These are phyloP conservation scores for Ustilago sp. DNA, from an alignment of 1,284 basidiomycete genomes.

Conservation along the genomic window DNA sequence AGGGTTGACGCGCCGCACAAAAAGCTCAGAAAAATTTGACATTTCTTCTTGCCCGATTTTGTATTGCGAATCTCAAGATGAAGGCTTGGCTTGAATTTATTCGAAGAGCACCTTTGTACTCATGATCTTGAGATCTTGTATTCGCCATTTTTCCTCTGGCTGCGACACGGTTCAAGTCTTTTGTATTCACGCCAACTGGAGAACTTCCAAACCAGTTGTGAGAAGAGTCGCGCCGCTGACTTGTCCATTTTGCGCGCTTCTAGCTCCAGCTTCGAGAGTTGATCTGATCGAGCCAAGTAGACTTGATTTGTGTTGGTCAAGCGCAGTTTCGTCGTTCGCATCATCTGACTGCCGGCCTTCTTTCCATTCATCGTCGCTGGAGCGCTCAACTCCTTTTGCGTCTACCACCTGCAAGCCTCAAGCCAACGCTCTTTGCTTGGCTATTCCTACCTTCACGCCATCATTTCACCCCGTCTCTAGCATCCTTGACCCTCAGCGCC, in stretches of 20 bases:
- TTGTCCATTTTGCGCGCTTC: background rate
- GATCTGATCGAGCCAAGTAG: constrained; percentile 16
- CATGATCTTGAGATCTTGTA: background rate
- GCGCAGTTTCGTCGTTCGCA: background rate
- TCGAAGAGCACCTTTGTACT: background rate
- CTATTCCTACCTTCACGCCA: background rate
- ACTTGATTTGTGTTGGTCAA: background rate
- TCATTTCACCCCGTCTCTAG: background rate
- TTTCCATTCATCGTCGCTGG: background rate
- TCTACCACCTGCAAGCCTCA: background rate
- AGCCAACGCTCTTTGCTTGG: background rate
- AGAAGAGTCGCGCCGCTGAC: constrained; percentile 1
- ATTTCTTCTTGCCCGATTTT: constrained; percentile 13
- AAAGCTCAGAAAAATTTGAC: constrained; percentile 11
- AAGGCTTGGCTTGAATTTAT: background rate
- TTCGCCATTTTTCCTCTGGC: background rate
- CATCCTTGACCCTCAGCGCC: background rate
- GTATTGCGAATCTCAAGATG: constrained; percentile 5
- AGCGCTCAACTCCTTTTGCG: background rate
- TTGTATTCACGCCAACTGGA: constrained; percentile 1
- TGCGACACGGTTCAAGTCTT: background rate
- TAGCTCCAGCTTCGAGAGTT: background rate
- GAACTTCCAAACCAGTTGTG: background rate
- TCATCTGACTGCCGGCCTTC: background rate
- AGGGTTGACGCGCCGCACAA: background rate